A percentile compares a stretch with the other conserved stretches of the same genome.
phyloP scores from a whole-genome alignment of 1,139 yeast species.

The Saccharomyces pastorianus region DNA sequence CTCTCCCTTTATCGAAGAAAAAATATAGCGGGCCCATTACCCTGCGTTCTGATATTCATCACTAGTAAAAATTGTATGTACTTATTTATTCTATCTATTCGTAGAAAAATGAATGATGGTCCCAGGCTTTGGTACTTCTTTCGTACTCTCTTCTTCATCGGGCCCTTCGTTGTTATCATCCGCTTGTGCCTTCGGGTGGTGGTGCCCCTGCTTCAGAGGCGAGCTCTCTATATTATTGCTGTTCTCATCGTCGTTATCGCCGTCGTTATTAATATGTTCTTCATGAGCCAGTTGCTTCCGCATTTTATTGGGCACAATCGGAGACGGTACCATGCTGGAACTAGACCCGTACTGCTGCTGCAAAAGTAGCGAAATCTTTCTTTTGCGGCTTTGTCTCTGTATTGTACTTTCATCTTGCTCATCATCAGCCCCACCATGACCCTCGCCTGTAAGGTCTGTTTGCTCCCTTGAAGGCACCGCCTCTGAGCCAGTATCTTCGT shows the following conservation, averaged over 20 bases:
- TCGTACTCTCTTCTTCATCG: constrained; percentile 14
- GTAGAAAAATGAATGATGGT: constrained; percentile 21
- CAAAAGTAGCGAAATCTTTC: constrained; percentile 28
- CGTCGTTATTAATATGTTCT: neutral
- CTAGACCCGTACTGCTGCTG: constrained; percentile 31
- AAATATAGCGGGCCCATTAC: neutral
- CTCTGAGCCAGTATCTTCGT: constrained; percentile 15
- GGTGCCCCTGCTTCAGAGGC: constrained; percentile 12
- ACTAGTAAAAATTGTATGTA: neutral
- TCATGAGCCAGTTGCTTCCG: constrained; percentile 1
- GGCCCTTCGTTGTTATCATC: neutral
- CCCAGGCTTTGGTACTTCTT: constrained; percentile 17
- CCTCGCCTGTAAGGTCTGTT: neutral
- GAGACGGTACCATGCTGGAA: constrained; percentile 25
- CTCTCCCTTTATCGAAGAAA: neutral
- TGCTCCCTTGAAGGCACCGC: neutral
- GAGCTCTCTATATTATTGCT: constrained; percentile 14
- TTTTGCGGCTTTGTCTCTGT: constrained; percentile 26
- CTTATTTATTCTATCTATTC: neutral
- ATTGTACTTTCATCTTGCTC: constrained; percentile 20
- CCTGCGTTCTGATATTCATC: neutral
- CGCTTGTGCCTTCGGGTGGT: neutral
- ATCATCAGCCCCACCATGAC: constrained; percentile 2
- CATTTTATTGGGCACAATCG: constrained; percentile 10
- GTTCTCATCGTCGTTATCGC: constrained; percentile 1